These are phyloP conservation scores for Acacia confusa DNA, from an alignment of 306 rosid genomes.

Conservation along the genomic window DNA sequence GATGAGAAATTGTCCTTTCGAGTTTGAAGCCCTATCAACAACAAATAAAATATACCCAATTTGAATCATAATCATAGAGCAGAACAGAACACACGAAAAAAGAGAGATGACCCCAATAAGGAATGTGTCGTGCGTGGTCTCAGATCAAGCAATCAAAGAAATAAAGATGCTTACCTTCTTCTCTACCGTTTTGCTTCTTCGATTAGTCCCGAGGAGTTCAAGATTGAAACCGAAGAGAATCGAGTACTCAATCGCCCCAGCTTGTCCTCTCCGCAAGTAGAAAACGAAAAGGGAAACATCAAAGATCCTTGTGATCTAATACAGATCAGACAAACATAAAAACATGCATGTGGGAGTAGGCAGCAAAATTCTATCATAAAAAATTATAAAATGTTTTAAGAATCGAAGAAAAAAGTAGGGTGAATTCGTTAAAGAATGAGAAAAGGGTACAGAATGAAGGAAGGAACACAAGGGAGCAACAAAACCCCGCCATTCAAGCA, in stretches of 20 bases:
- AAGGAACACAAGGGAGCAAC: constrained; percentile 51
- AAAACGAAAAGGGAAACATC: constrained; percentile 52
- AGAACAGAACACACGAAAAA: constrained; percentile 35
- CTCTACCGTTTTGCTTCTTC: constrained; percentile 49
- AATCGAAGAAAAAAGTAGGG: constrained; percentile 3
- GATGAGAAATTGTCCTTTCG: constrained; percentile 37
- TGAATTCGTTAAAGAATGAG: constrained; percentile 33
- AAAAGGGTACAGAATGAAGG: constrained; percentile 41
- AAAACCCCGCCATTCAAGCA: constrained; percentile 70
- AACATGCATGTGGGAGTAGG: constrained; percentile 76
- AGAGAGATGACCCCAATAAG: constrained; percentile 32
- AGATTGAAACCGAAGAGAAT: constrained; percentile 39
- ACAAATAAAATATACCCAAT: constrained; percentile 40
- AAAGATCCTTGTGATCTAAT: constrained; percentile 88
- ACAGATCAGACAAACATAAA: constrained; percentile 93
- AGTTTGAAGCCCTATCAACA: constrained; percentile 38
- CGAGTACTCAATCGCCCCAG: constrained; percentile 51
- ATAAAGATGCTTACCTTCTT: constrained; percentile 63
- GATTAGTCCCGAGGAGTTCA: constrained; percentile 48
- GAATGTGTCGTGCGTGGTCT: constrained; percentile 50
- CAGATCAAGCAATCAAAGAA: constrained; percentile 50
- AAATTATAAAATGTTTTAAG: background rate
- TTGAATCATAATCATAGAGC: constrained; percentile 44
- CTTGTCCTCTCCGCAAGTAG: constrained; percentile 42
- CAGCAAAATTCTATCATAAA: constrained; percentile 43